Evolutionary conservation across 73 alveolate genomes (phyloP).

Genomic region (Breviolum minutum): DNA sequence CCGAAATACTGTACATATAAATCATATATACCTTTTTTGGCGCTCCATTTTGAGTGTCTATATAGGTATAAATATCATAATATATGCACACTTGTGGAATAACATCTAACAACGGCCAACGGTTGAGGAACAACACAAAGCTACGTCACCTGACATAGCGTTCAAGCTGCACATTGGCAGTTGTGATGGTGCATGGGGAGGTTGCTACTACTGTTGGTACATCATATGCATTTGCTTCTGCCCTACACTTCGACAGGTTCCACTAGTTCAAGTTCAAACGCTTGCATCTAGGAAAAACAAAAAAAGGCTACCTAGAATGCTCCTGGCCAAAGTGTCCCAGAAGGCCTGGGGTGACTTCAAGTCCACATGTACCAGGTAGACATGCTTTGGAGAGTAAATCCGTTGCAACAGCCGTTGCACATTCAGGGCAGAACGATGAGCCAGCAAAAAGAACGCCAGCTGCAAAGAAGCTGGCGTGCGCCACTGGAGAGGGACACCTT

Average conservation of each 20-base stretch:
- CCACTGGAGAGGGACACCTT: neutral
- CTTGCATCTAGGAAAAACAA: too few species aligned
- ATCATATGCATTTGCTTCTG: too few species aligned
- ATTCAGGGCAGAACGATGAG: conserved; percentile 46
- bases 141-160: too few species aligned
- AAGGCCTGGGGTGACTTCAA: conserved; percentile 10
- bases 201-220: too few species aligned
- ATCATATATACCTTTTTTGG: neutral
- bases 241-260: too few species aligned
- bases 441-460: conserved; percentile 49
- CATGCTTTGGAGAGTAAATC: conserved; percentile 28
- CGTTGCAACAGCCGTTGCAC: conserved; percentile 40
- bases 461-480: conserved; percentile 26
- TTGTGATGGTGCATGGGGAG: neutral
- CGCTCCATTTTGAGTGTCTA: neutral
- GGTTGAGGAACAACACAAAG: too few species aligned
- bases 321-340: neutral
- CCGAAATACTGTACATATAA: too few species aligned
- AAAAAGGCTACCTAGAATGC: neutral
- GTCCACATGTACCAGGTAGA: conserved; percentile 61
- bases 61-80: too few species aligned
- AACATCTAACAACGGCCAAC: too few species aligned
- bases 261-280: too few species aligned
- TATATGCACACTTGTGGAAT: too few species aligned
- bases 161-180: neutral